Evolutionary conservation across 495 filamentous ascomycete genomes (phyloP).

Genomic region (Parathielavia appendiculata): DNA sequence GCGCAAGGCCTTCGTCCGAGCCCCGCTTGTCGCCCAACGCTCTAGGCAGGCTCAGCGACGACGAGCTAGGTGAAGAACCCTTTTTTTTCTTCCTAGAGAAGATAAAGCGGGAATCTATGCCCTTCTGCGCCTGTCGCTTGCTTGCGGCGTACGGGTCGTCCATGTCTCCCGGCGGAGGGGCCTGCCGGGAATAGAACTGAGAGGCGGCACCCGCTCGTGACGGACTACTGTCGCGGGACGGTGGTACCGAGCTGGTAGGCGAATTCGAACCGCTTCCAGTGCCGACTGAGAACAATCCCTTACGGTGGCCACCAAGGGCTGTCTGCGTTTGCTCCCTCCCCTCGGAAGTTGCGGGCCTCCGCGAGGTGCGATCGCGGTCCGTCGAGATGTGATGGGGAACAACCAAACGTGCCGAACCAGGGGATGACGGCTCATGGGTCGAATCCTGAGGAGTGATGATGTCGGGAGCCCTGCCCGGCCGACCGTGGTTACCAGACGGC

Average conservation of each 20-base stretch:
- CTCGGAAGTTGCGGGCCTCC: constrained; percentile 39
- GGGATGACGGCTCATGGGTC: constrained; percentile 37
- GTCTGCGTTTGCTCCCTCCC: constrained; percentile 33
- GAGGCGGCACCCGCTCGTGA: constrained; percentile 54
- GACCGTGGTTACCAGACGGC: constrained; percentile 28
- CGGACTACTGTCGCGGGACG: constrained; percentile 60
- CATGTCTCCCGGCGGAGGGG: constrained; percentile 72
- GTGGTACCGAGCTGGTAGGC: constrained; percentile 57
- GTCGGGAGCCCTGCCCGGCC: constrained; percentile 44
- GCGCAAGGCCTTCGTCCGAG: constrained; percentile 29
- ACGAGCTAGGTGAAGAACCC: constrained; percentile 39
- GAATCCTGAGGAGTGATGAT: constrained; percentile 57
- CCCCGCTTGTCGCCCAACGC: constrained; percentile 32
- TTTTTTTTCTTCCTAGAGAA: constrained; percentile 57
- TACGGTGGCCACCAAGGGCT: constrained; percentile 46
- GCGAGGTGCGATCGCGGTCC: constrained; percentile 27
- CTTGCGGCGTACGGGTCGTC: constrained; percentile 87
- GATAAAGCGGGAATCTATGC: constrained; percentile 78
- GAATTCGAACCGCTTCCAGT: constrained; percentile 55
- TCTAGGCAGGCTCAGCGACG: constrained; percentile 41
- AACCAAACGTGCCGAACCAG: constrained; percentile 23
- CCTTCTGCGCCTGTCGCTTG: constrained; percentile 66
- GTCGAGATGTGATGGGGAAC: constrained; percentile 17
- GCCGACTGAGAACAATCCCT: constrained; percentile 68
- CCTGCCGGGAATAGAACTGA: constrained; percentile 59